Percentiles rank a stretch among this genome's conserved stretches.
Conservation (phyloP, 2,329 filamentous ascomycete genomes). For the Sclerotinia glacialis region DNA sequence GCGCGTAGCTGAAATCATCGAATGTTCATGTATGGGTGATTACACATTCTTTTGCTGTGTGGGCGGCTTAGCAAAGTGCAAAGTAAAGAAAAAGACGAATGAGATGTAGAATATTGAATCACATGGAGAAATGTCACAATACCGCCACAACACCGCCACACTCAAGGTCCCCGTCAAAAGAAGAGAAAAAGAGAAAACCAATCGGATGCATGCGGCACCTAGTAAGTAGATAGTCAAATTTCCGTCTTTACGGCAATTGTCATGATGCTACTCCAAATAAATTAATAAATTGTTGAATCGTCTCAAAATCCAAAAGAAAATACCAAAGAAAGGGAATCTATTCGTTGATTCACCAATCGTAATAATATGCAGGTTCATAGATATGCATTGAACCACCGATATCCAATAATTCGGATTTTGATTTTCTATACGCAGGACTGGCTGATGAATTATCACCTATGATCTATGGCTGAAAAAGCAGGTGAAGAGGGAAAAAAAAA, state of each 20-base stretch:
- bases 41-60: not conserved
- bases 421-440: not conserved
- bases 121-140: not conserved
- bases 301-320: not conserved
- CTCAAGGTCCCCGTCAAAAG: not conserved
- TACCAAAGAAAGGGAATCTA: not conserved
- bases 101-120: not conserved
- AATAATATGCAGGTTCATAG: not conserved
- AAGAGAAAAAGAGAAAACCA: not conserved
- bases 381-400: not conserved
- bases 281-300: not conserved
- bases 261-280: not conserved
- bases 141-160: not conserved
- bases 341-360: not conserved
- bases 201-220: not conserved
- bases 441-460: not conserved
- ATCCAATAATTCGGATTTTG: not conserved
- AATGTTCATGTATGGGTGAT: not conserved
- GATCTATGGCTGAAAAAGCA: not conserved
- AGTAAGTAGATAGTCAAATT: not conserved
- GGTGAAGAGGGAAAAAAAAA: not conserved
- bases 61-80: constrained; percentile 11
- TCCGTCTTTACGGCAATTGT: not conserved
- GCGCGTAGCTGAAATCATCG: not conserved
- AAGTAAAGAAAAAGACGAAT: not conserved